These are phyloP conservation scores for Lentinula edodes DNA, from an alignment of 768 basidiomycete genomes.

Conservation along the genomic window DNA sequence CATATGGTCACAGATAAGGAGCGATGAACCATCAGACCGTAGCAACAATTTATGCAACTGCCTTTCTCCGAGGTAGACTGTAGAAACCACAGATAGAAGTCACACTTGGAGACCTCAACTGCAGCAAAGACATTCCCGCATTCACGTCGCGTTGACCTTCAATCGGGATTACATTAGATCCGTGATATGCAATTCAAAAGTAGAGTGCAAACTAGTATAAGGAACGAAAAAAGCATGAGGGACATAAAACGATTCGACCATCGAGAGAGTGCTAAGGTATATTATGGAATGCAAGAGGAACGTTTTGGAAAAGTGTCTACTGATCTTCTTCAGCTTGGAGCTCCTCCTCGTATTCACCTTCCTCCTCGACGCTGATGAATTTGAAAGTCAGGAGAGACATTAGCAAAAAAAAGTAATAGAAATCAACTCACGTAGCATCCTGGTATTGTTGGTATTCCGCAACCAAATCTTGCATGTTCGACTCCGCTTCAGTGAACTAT, in stretches of 20 bases:
- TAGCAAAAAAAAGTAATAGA: neutral
- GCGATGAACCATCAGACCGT: no score
- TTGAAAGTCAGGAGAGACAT: neutral
- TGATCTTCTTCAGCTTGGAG: constrained; percentile 54
- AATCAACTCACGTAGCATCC: constrained; percentile 74
- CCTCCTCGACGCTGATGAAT: constrained; percentile 69
- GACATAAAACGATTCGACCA: neutral
- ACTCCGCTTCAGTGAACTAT: constrained; percentile 95
- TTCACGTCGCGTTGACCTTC: neutral
- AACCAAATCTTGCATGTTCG: constrained; percentile 98
- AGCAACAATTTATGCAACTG: no score
- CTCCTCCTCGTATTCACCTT: constrained; percentile 88
- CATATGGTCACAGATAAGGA: no score
- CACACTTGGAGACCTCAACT: no score
- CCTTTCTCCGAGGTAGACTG: no score
- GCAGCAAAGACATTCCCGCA: neutral
- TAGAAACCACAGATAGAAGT: no score
- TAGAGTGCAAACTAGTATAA: constrained; percentile 25
- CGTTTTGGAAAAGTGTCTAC: constrained; percentile 18
- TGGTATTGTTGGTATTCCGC: constrained; percentile 98
- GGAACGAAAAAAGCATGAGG: constrained; percentile 13
- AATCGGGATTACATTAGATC: neutral
- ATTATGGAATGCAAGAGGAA: constrained; percentile 5
- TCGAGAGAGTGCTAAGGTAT: constrained; percentile 8
- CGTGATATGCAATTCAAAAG: constrained; percentile 1